phyloP scores from a whole-genome alignment of 306 rosid genomes.

The Lotus japonicus region DNA sequence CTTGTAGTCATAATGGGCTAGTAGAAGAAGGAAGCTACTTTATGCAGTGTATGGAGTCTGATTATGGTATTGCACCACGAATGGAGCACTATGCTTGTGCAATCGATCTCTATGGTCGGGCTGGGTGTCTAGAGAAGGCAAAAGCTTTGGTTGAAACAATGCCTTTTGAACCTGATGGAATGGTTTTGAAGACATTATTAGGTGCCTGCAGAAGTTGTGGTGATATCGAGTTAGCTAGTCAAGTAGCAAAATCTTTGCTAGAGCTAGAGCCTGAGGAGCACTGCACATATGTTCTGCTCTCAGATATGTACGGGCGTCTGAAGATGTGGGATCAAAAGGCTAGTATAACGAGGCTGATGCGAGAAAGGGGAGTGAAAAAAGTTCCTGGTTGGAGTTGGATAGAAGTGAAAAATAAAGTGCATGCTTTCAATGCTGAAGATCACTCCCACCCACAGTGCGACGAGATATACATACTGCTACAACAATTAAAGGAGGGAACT shows the following conservation, averaged over 20 bases:
- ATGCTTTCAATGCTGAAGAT: conserved; percentile 82
- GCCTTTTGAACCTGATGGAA: conserved; percentile 66
- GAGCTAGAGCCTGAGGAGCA: conserved; percentile 80
- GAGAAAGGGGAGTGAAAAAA: conserved; percentile 68
- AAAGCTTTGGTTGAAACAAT: conserved; percentile 57
- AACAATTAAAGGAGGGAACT: conserved; percentile 41
- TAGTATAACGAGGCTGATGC: conserved; percentile 62
- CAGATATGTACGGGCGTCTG: conserved; percentile 61
- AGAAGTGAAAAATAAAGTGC: conserved; percentile 57
- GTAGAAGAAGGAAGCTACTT: conserved; percentile 60
- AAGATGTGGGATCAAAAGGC: conserved; percentile 69
- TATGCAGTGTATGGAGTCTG: conserved; percentile 45
- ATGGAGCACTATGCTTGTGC: conserved; percentile 90
- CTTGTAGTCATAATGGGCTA: conserved; percentile 79
- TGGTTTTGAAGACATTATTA: conserved; percentile 66
- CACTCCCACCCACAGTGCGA: conserved; percentile 42
- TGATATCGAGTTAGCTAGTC: conserved; percentile 63
- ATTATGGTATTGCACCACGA: conserved; percentile 46
- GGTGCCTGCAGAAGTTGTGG: conserved; percentile 76
- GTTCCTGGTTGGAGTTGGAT: conserved; percentile 93
- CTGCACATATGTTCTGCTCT: conserved; percentile 65
- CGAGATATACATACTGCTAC: conserved; percentile 42
- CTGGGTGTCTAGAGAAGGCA: conserved; percentile 56
- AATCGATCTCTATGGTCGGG: conserved; percentile 66
- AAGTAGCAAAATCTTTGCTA: conserved; percentile 51